These are phyloP conservation scores for Colletotrichum limetticola DNA, from an alignment of 2,329 filamentous ascomycete genomes.

Conservation along the genomic window DNA sequence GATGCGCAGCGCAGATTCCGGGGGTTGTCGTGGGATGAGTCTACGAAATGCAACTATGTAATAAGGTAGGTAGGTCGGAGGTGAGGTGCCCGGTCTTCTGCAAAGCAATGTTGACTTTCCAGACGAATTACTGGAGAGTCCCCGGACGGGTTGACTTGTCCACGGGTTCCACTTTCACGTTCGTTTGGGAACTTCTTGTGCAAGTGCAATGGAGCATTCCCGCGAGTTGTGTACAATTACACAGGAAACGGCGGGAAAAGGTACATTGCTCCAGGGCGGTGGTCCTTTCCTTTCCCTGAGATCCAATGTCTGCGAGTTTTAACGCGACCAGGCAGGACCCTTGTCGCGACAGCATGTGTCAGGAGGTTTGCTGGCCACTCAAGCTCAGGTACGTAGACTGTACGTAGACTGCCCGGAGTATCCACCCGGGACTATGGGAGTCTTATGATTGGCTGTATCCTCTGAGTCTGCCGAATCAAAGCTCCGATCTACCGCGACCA, in stretches of 20 bases:
- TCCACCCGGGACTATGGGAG: slow-evolving; percentile 21
- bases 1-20: slow-evolving; percentile 10
- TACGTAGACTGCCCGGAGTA: background rate
- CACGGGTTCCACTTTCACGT: slow-evolving; percentile 25
- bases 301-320: slow-evolving; percentile 15
- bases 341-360: slow-evolving; percentile 49
- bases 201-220: background rate
- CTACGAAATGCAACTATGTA: background rate
- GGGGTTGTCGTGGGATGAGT: slow-evolving; percentile 8
- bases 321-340: slow-evolving; percentile 40
- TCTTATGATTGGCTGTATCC: slow-evolving; percentile 30
- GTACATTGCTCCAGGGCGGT: background rate
- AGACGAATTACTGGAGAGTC: slow-evolving; percentile 2
- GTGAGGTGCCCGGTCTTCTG: background rate
- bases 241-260: slow-evolving; percentile 14
- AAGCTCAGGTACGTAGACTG: background rate
- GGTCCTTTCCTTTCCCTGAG: slow-evolving; percentile 7
- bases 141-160: slow-evolving; percentile 24
- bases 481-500: background rate
- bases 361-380: slow-evolving; percentile 39
- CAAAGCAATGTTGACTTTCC: slow-evolving; percentile 32
- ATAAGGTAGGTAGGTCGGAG: background rate
- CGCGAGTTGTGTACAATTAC: background rate
- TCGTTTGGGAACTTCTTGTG: background rate
- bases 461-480: slow-evolving; percentile 16